These are phyloP conservation scores for Macrophomina phaseolina DNA, from an alignment of 2,329 filamentous ascomycete genomes.

Conservation along the genomic window DNA sequence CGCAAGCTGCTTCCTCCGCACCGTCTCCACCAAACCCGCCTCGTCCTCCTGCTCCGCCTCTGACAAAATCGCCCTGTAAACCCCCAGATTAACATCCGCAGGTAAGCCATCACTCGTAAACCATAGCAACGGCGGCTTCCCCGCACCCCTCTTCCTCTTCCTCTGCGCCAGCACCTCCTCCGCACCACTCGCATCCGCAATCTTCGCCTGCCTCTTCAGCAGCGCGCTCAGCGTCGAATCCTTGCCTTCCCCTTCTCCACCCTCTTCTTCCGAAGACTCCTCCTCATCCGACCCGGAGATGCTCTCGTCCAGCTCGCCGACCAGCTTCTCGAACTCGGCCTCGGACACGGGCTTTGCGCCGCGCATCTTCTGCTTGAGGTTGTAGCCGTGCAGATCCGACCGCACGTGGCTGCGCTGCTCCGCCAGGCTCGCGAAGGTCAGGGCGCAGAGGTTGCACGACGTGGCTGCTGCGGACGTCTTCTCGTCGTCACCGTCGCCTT, in stretches of 20 bases:
- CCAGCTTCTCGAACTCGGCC: conserved; percentile 81
- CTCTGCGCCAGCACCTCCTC: conserved; percentile 54
- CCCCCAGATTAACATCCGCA: conserved; percentile 77
- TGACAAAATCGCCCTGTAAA: conserved; percentile 84
- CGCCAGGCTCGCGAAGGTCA: conserved; percentile 72
- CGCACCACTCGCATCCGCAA: conserved; percentile 62
- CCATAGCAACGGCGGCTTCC: conserved; percentile 82
- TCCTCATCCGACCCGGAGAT: conserved; percentile 76
- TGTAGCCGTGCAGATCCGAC: conserved; percentile 92
- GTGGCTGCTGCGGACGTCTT: conserved; percentile 59
- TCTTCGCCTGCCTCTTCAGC: conserved; percentile 80
- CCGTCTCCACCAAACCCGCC: conserved; percentile 65
- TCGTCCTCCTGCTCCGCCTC: conserved; percentile 70
- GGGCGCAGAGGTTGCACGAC: conserved; percentile 79
- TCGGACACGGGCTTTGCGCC: conserved; percentile 76
- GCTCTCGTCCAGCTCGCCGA: conserved; percentile 87
- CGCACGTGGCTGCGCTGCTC: conserved; percentile 87
- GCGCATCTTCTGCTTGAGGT: conserved; percentile 87
- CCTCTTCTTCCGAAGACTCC: conserved; percentile 71
- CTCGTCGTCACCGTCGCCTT: conserved; percentile 43
- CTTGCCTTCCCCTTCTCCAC: conserved; percentile 67
- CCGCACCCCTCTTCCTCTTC: conserved; percentile 60
- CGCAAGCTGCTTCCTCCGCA: conserved; percentile 78
- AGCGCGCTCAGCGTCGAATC: conserved; percentile 77
- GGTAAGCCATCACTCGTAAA: conserved; percentile 78